Evolutionary conservation across 2,329 filamentous ascomycete genomes (phyloP).

Genomic region (Colletotrichum echinochloae): DNA sequence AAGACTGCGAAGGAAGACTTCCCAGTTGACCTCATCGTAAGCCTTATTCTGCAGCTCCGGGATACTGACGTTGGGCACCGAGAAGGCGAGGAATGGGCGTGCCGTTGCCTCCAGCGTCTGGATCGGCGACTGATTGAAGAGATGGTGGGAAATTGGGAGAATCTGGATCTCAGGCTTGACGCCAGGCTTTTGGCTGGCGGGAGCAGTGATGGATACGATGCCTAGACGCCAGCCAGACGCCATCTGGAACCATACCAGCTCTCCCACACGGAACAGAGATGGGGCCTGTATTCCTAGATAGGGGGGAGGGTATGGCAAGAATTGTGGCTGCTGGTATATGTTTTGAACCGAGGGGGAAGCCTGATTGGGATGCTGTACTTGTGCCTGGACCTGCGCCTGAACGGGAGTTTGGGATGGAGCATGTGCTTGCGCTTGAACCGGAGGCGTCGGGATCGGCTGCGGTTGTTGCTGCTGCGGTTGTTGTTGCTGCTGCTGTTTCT

Average conservation of each 20-base stretch:
- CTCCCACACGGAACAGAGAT: slow-evolving; percentile 60
- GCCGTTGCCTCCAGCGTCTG: slow-evolving; percentile 58
- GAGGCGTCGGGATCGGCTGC: slow-evolving; percentile 13
- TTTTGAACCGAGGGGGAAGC: slow-evolving; percentile 9
- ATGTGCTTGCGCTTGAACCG: slow-evolving; percentile 2
- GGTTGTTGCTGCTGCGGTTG: background rate
- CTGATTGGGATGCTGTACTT: slow-evolving; percentile 26
- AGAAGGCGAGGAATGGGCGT: slow-evolving; percentile 64
- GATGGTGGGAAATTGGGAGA: slow-evolving; percentile 55
- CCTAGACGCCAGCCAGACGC: slow-evolving; percentile 62
- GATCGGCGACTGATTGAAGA: slow-evolving; percentile 51
- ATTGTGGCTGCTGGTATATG: slow-evolving; percentile 30
- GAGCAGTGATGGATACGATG: slow-evolving; percentile 53
- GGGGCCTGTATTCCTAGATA: slow-evolving; percentile 31
- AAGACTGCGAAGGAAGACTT: slow-evolving; percentile 48
- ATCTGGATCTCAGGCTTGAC: slow-evolving; percentile 44
- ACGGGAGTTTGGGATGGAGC: background rate
- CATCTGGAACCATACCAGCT: slow-evolving; percentile 64
- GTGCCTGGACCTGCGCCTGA: slow-evolving; percentile 24
- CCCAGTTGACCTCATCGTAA: slow-evolving; percentile 59
- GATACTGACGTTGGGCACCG: slow-evolving; percentile 58
- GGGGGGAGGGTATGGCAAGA: slow-evolving; percentile 37
- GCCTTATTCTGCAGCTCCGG: slow-evolving; percentile 53
- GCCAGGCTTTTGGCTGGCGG: slow-evolving; percentile 44
- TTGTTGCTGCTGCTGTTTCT: background rate